phyloP scores from a whole-genome alignment of 2,329 filamentous ascomycete species.

The Fusarium mexicanum region DNA sequence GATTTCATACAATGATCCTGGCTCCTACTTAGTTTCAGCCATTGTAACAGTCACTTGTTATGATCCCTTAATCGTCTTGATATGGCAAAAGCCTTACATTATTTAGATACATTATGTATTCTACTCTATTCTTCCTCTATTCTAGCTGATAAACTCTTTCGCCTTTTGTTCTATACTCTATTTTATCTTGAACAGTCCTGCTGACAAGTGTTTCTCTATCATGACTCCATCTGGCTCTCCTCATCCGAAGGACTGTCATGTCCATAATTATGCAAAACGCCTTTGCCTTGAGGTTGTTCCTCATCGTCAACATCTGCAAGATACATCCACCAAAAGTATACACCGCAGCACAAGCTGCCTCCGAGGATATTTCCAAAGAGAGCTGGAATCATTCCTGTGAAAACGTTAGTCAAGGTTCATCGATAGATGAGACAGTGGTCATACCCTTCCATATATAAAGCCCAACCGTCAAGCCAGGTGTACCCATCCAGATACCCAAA shows the following conservation, averaged over 20 bases:
- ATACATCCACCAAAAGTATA: slow-evolving; percentile 45
- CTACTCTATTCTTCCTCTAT: not conserved
- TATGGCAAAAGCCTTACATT: too few species aligned
- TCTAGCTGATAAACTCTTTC: not conserved
- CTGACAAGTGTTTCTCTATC: not conserved
- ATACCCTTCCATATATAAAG: slow-evolving; percentile 66
- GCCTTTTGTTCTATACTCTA: not conserved
- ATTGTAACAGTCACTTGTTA: too few species aligned
- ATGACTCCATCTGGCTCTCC: slow-evolving; percentile 20
- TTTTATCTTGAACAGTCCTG: fast-evolving
- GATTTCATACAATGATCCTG: too few species aligned
- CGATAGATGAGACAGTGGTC: fast-evolving
- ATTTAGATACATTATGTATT: too few species aligned
- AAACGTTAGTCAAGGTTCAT: not conserved
- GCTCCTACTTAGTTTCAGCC: too few species aligned
- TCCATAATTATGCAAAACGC: not conserved
- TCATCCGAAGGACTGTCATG: slow-evolving; percentile 24
- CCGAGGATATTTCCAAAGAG: slow-evolving; percentile 65
- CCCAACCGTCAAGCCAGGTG: slow-evolving; percentile 55
- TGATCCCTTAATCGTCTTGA: too few species aligned
- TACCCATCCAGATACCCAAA: slow-evolving; percentile 59
- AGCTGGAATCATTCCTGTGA: slow-evolving; percentile 57
- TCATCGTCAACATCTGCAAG: slow-evolving; percentile 7
- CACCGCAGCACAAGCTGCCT: slow-evolving; percentile 61
- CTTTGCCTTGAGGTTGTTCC: not conserved